These are phyloP conservation scores for Phaseolus coccineus DNA, from an alignment of 331 rosid species.

Conservation along the genomic window DNA sequence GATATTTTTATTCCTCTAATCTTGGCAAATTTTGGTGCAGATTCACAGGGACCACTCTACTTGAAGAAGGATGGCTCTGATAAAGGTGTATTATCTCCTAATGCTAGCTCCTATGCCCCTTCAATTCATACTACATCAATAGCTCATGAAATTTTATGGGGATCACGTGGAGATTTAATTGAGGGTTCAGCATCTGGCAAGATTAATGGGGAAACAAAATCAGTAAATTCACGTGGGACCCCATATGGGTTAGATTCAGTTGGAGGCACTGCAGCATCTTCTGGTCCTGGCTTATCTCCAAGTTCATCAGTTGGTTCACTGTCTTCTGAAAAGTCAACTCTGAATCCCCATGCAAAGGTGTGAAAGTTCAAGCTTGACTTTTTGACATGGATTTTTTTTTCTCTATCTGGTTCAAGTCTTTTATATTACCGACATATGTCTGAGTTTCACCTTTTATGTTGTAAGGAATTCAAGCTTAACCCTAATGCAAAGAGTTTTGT, in stretches of 20 bases:
- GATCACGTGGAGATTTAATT: slow-evolving; percentile 49
- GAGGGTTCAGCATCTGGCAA: slow-evolving; percentile 57
- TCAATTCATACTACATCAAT: slow-evolving; percentile 53
- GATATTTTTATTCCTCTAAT: slow-evolving; percentile 32
- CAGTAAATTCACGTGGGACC: slow-evolving; percentile 57
- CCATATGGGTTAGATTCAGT: slow-evolving; percentile 66
- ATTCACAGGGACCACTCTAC: slow-evolving; percentile 52
- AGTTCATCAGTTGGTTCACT: slow-evolving; percentile 89
- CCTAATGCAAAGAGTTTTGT: slow-evolving; percentile 92
- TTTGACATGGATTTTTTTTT: neutral
- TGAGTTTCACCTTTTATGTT: slow-evolving; percentile 33
- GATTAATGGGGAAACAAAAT: slow-evolving; percentile 57
- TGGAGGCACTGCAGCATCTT: slow-evolving; percentile 55
- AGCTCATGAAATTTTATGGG: slow-evolving; percentile 58
- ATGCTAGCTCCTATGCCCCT: slow-evolving; percentile 60
- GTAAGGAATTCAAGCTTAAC: slow-evolving; percentile 91
- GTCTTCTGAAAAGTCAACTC: slow-evolving; percentile 81
- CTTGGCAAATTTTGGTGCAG: slow-evolving; percentile 54
- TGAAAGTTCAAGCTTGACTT: slow-evolving; percentile 32
- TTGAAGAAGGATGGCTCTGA: slow-evolving; percentile 68
- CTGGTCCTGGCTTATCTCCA: slow-evolving; percentile 78
- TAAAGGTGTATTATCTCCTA: slow-evolving; percentile 56
- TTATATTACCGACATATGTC: slow-evolving; percentile 9
- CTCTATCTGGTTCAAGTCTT: slow-evolving; percentile 33
- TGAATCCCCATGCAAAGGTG: slow-evolving; percentile 97